These are phyloP conservation scores for Bolboschoenoplectus hybrid DNA, from an alignment of 202 grass and related monocot species.

Conservation along the genomic window DNA sequence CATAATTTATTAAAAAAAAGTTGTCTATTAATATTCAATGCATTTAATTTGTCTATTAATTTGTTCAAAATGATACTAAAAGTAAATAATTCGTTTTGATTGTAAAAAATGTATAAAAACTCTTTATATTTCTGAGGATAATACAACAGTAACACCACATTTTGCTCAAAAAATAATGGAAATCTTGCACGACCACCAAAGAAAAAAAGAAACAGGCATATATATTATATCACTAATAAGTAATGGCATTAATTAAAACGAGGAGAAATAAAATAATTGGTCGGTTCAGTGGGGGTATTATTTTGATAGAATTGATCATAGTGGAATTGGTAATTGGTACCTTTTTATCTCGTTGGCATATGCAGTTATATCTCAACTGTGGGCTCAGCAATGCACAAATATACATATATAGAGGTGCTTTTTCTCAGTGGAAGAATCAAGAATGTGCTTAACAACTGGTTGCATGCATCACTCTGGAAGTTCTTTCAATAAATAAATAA, in stretches of 20 bases:
- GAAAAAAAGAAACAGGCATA: not conserved
- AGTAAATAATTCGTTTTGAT: too few relatives aligned
- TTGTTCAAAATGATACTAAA: too few relatives aligned
- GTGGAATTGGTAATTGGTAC: constrained; percentile 15
- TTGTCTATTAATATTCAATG: too few relatives aligned
- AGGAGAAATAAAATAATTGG: not conserved
- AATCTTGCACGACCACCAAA: not conserved
- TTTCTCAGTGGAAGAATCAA: not conserved
- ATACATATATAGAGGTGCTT: not conserved
- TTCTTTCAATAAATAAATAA: not conserved
- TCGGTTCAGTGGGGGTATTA: constrained; percentile 4
- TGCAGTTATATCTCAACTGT: not conserved
- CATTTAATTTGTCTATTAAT: too few relatives aligned
- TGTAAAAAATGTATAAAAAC: too few relatives aligned
- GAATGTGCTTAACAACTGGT: constrained; percentile 19
- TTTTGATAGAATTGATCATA: constrained; percentile 7
- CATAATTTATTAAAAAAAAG: too few relatives aligned
- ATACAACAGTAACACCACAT: not conserved
- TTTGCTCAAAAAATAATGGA: not conserved
- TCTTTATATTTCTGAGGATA: too few relatives aligned
- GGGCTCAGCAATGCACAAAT: not conserved
- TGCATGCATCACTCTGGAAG: not conserved
- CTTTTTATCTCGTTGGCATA: not conserved
- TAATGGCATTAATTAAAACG: not conserved
- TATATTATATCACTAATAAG: not conserved